A percentile compares a stretch with the other conserved stretches of the same genome.
Conservation (phyloP, 441 rosid species). For the Erodium texanum region DNA sequence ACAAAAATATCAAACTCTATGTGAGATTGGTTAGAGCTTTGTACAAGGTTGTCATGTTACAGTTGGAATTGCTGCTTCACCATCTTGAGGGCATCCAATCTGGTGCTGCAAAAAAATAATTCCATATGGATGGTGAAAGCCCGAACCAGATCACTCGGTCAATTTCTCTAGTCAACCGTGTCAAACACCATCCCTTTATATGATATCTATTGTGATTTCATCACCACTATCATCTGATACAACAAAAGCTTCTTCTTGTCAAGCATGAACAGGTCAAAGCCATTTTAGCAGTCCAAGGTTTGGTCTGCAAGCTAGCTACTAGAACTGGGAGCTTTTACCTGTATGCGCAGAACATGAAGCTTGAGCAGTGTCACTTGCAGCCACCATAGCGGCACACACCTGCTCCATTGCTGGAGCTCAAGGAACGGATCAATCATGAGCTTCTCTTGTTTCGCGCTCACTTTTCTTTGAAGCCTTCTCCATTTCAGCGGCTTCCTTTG, state of each 20-base stretch:
- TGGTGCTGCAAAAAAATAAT: slow-evolving; percentile 25
- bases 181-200: not conserved
- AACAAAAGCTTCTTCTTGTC: slow-evolving; percentile 13
- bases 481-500: slow-evolving; percentile 65
- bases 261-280: slow-evolving; percentile 11
- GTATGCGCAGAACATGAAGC: slow-evolving; percentile 1
- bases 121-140: slow-evolving; percentile 27
- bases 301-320: slow-evolving; percentile 19
- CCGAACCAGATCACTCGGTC: not conserved
- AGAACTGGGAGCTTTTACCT: slow-evolving; percentile 14
- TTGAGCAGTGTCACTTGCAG: not conserved
- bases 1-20: slow-evolving; percentile 39
- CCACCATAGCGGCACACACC: slow-evolving; percentile 7
- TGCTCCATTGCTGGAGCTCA: slow-evolving; percentile 21
- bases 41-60: slow-evolving; percentile 44
- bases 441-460: slow-evolving; percentile 27
- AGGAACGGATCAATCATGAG: slow-evolving; percentile 25
- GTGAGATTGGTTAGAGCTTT: slow-evolving; percentile 43
- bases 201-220: not conserved
- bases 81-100: slow-evolving; percentile 28
- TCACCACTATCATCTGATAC: not conserved
- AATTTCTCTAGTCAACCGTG: not conserved
- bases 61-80: slow-evolving; percentile 23
- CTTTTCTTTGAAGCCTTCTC: slow-evolving; percentile 64
- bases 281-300: slow-evolving; percentile 14